Base-by-base conservation (phyloP, 2,329 filamentous ascomycete species). In the Fonsecaea nubica region DNA sequence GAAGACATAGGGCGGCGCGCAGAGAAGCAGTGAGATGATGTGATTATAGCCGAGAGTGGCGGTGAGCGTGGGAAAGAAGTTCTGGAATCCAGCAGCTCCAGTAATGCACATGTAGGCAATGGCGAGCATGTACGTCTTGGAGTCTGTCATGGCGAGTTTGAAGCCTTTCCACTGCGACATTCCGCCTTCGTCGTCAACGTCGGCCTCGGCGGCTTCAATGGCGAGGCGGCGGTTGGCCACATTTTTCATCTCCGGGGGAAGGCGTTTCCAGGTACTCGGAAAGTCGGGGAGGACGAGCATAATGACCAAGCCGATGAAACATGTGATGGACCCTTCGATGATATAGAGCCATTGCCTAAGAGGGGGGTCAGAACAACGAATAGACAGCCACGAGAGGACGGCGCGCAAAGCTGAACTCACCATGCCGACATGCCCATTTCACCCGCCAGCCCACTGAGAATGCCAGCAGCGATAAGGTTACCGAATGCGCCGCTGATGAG, bases 361-460 rank as follows among this genome's bases (percentile, higher is more conserved):
- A 57, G 35, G 36, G 15, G 9, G 12, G 33, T 36, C 25, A 55
- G 9, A 33, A 18, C 10, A 18, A n/a, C 7, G 9, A 15, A 48
- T 1, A 18, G 12, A 30, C 15, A 25, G 25, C 25, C 25, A 25
- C 25, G 25, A 30, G 7, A 33, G 9, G 4, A 38, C 10, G 3
- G 52, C 25, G 40, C 52, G 55, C 35, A 58, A 63, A 76, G 72
- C 71, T 74, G 69, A 63, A 6, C 76, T 75, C 1, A 72, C 87
- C 86, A 89, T 0, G 86, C 86, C 0, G 82, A 77, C 58, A 87
- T 81, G 2, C 85, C 85, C 84, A 86, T 0, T 85, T 84, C 3
- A 81, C 86, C 57, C 87, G 82, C 73, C 35, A 81, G 74, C 4
- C 80, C 80, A 25, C 75, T 72, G 7, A 83, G 76, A 36, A 86